Evolutionary conservation across 2,329 filamentous ascomycete genomes (phyloP), one percentile per base, ranked within the genome.

Genomic region (Meredithiella fracta): DNA sequence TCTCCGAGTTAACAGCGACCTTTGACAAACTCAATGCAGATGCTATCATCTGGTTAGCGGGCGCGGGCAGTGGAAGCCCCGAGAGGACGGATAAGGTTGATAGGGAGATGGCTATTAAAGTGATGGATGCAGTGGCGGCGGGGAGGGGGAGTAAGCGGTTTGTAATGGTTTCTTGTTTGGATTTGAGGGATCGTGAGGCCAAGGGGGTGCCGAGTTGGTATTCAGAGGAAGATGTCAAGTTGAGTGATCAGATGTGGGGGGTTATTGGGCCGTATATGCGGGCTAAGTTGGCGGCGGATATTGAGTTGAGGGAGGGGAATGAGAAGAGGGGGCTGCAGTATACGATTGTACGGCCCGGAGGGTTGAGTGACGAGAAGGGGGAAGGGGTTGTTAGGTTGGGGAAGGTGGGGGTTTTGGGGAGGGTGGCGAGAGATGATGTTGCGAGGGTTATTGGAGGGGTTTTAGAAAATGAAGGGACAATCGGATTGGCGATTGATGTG

Each of bases 41-140:
- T 40, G 56, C 62, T 3, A 61, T 69, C 17, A 61, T 69, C 44
- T 69, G 67, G 64, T 61, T 64, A 3, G 67, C 67, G 23, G 60
- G 66, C 58, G 60, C 59, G 3, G 60, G 60, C 23, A 57, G 52
- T 5, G 67, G 38, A 8, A 20, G 49, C 4, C 65, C 69, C 1
- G 67, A 68, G 38, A 65, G 72, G 23, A 73, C 72, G 15, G 62
- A 65, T 31, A 64, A 66, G 15, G 71, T 76, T 25, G 72, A 76
- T 60, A 62, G 68, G 26, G 68, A 71, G 55, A 72, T 68, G 11
- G 73, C 72, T 3, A 69, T 74, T 58, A 66, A 67, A 57, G 66
- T 66, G 59, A 72, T 75, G 63, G 69, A 73, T 38, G 72, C 73
- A 1, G 65, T 70, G 1, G 67, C 68, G 38, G 25, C 8, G 25